Evolutionary conservation across 257 asterid species (phyloP), one percentile per base, ranked within the genome.

Genomic region (Penstemon eatonii): DNA sequence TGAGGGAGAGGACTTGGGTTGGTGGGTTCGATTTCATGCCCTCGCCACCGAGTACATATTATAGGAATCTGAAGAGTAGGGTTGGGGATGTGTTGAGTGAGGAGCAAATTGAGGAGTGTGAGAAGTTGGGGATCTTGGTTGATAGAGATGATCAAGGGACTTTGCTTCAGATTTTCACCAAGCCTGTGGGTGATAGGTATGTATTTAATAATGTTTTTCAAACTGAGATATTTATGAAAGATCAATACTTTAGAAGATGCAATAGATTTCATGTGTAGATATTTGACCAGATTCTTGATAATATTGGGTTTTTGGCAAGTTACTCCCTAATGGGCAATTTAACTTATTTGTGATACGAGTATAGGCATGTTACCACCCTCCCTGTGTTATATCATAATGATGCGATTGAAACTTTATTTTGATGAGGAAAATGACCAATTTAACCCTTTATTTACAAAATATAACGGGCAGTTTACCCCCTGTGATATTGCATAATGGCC

Each of bases 11-110:
- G 83, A 93, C 88, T 73, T 81, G 77, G 13, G 63, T 90, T 4
- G 97, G 99, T 18, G 99, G 99, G 19, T 93, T 93, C 25, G 97
- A 93, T 64, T 93, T 93, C 68, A 90, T 93, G 99, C 97, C 99
- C 0, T 77, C 94, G 0, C 99, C 97, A 0, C 97, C 97, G 0
- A 90, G 85, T 4, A 90, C 97, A 54, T 93, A 93, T 15, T 93
- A 93, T 52, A 77, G 56, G 78, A 90, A 87, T 11, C 67, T 93
- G 77, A 90, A 87, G 86, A 67, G 71, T 12, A 79, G 97, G 75
- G 90, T 72, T 2, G 95, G 89, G 38, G 99, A 88, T 69, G 91
- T 88, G 57, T 69, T 93, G 73, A 88, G 62, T 41, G 91, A 85
- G 55, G 91, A 84, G 13, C 94, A 90, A 83, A 88, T 93, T 65